These are phyloP conservation scores for Neoarthrinium moseri DNA, from an alignment of 2,329 filamentous ascomycete genomes.

Conservation along the genomic window DNA sequence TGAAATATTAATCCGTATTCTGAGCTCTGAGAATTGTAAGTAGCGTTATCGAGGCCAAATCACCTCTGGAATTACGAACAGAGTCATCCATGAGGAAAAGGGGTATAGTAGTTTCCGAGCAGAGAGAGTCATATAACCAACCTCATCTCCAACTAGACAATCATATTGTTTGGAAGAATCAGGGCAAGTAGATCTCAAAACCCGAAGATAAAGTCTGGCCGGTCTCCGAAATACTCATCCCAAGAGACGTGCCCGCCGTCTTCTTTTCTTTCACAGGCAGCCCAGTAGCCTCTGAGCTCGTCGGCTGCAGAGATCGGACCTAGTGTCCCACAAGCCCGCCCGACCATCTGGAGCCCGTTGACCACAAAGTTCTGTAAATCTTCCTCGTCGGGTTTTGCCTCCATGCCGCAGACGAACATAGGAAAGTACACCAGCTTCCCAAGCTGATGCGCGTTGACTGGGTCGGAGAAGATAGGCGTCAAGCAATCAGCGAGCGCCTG, in stretches of 20 bases:
- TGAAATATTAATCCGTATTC: background rate
- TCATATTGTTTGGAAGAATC: no score
- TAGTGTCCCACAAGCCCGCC: conserved; percentile 13
- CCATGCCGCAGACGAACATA: conserved; percentile 16
- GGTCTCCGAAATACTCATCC: conserved; percentile 12
- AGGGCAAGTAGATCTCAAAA: no score
- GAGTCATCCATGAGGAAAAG: background rate
- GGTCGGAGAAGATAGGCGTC: conserved; percentile 12
- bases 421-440: conserved; percentile 17
- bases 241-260: conserved; percentile 11
- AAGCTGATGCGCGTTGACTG: conserved; percentile 9
- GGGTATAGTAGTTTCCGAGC: no score
- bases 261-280: conserved; percentile 7
- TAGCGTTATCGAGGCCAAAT: background rate
- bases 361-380: conserved; percentile 11
- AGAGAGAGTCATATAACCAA: background rate
- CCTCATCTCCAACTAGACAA: no score
- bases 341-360: conserved; percentile 11
- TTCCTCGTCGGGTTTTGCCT: conserved; percentile 6
- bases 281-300: conserved; percentile 15
- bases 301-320: conserved; percentile 15
- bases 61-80: background rate
- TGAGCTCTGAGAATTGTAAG: background rate
- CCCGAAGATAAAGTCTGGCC: conserved; percentile 15
- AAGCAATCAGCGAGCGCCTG: conserved; percentile 8